Conservation (phyloP, 1,284 basidiomycete genomes). For the Rhodotorula sp. region DNA sequence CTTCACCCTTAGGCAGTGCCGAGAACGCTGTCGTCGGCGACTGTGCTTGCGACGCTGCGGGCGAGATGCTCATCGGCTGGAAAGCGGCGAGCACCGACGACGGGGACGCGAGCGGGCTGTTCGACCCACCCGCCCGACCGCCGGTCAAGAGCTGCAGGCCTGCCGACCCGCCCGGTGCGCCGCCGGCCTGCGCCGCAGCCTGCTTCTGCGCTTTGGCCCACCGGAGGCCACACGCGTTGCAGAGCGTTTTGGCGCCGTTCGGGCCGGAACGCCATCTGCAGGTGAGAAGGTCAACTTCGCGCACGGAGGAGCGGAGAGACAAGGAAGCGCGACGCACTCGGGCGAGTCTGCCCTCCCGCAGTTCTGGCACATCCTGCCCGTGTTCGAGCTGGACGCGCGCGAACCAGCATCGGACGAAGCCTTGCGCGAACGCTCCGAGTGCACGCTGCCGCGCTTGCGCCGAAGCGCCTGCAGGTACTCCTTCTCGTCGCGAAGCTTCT, state of each 20-base stretch:
- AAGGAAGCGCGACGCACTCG: conserved; percentile 25
- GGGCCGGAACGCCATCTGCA: conserved; percentile 35
- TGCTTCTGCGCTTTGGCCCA: conserved; percentile 32
- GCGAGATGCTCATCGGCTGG: conserved; percentile 12
- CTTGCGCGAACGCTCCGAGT: conserved; percentile 22
- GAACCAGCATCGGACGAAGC: conserved; percentile 26
- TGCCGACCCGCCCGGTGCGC: conserved; percentile 3
- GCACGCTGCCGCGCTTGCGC: conserved; percentile 37
- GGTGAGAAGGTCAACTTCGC: not conserved
- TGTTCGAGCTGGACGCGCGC: conserved; percentile 23
- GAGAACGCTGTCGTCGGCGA: not conserved
- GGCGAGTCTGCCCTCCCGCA: conserved; percentile 44
- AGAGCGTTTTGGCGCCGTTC: conserved; percentile 76
- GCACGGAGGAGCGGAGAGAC: not conserved
- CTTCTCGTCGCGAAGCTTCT: conserved; percentile 70
- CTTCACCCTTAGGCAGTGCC: conserved; percentile 5
- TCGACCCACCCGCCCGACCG: conserved; percentile 1
- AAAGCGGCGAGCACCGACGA: conserved; percentile 11
- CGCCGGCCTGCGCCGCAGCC: not conserved
- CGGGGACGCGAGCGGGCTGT: conserved; percentile 4
- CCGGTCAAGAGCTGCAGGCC: not conserved
- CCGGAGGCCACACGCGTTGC: conserved; percentile 77
- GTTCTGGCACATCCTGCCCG: conserved; percentile 40
- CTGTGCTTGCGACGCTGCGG: not conserved
- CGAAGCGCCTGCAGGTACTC: conserved; percentile 47